These are phyloP conservation scores for Phellopilus nigrolimitatus DNA, from an alignment of 1,284 basidiomycete genomes.

Conservation along the genomic window DNA sequence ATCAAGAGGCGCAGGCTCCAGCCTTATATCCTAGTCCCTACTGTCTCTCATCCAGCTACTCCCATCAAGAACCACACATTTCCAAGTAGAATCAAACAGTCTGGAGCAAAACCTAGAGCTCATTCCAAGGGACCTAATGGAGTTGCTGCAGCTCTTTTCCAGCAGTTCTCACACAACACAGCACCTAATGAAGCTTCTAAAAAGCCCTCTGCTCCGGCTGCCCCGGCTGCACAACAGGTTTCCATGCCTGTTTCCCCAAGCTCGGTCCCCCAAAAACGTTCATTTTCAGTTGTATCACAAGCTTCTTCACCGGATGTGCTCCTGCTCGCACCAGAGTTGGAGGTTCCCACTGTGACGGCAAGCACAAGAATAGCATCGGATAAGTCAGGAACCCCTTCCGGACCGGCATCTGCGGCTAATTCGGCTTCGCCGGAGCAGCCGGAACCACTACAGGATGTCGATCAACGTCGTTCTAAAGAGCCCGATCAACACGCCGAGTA, in stretches of 20 bases:
- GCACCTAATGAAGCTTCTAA: background rate
- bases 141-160: background rate
- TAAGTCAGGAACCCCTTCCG: background rate
- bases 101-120: background rate
- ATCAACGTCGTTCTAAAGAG: background rate
- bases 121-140: background rate
- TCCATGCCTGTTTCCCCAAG: background rate
- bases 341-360: background rate
- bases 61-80: background rate
- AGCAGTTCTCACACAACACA: constrained; percentile 1
- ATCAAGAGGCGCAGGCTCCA: background rate
- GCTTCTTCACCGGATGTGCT: background rate
- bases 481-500: no score
- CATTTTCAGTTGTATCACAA: background rate
- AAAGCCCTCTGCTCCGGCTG: background rate
- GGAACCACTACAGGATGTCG: background rate
- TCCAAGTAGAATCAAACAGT: background rate
- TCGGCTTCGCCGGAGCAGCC: background rate
- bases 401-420: background rate
- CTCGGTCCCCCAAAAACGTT: background rate
- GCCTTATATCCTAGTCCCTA: background rate
- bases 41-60: background rate
- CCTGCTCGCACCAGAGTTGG: background rate
- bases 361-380: background rate
- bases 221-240: background rate